Evolutionary conservation across 2,329 filamentous ascomycete genomes (phyloP).

Genomic region (Penicillium aurantiogriseum): DNA sequence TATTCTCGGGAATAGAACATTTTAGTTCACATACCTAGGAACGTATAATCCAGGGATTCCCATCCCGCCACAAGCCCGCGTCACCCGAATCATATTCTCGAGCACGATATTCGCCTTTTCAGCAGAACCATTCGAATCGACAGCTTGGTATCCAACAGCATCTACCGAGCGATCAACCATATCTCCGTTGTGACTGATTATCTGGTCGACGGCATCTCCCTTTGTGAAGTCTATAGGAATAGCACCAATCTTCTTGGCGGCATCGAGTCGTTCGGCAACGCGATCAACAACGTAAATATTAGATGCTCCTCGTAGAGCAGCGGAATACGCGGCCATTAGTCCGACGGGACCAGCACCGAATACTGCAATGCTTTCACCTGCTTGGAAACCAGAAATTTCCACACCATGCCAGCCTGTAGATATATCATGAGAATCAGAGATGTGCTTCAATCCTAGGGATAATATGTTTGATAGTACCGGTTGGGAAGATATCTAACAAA

Average conservation of each 20-base stretch:
- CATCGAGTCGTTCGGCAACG: not conserved
- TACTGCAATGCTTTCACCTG: not conserved
- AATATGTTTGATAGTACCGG: not conserved
- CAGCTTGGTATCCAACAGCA: not conserved
- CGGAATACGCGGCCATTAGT: not conserved
- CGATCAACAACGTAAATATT: not conserved
- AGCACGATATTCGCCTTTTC: not conserved
- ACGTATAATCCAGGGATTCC: not conserved
- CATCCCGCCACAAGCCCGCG: not conserved
- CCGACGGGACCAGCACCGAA: not conserved
- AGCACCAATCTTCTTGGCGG: not conserved
- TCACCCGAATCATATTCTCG: not conserved
- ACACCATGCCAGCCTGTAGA: not conserved
- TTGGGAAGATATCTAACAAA: not conserved
- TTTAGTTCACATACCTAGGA: not conserved
- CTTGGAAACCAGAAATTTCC: not conserved
- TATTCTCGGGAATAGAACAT: not conserved
- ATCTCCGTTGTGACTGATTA: not conserved
- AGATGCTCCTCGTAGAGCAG: not conserved
- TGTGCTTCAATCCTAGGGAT: not conserved
- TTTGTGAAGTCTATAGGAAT: not conserved
- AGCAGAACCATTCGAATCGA: not conserved
- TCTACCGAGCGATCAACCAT: not conserved
- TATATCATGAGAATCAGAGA: not conserved
- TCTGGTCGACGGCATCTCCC: not conserved